Evolutionary conservation across 371 early-diverging fungal species (phyloP).

Genomic region (Apophysomyces sp.): DNA sequence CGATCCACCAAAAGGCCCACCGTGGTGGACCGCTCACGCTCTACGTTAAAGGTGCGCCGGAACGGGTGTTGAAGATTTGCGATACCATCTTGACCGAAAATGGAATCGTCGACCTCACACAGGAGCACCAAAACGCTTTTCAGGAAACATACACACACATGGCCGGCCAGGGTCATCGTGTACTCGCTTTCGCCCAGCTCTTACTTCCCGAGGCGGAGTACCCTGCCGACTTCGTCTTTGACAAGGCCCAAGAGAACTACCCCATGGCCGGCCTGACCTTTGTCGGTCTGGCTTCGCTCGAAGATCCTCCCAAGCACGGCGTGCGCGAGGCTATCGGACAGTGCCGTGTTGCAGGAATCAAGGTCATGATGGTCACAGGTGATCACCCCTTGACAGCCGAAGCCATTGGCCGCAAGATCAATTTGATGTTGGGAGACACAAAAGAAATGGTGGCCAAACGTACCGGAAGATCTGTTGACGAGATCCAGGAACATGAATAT

Average conservation of each 20-base stretch:
- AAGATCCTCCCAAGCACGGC: constrained; percentile 66
- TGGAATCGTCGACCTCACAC: constrained; percentile 15
- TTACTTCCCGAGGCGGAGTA: constrained; percentile 46
- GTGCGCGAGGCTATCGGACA: constrained; percentile 45
- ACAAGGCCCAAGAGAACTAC: constrained; percentile 1
- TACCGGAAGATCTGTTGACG: constrained; percentile 54
- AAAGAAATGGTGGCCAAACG: constrained; percentile 70
- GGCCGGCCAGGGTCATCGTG: constrained; percentile 60
- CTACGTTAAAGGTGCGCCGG: constrained; percentile 94
- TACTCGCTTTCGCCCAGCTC: constrained; percentile 49
- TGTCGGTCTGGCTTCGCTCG: constrained; percentile 61
- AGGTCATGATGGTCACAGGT: constrained; percentile 72
- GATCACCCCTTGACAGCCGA: constrained; percentile 64
- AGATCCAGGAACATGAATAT: constrained; percentile 77
- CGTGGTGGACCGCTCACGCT: constrained; percentile 67
- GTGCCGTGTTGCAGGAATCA: constrained; percentile 60
- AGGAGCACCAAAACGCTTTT: constrained; percentile 46
- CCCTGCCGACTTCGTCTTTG: constrained; percentile 17
- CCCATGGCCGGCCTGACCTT: constrained; percentile 25
- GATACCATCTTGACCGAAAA: constrained; percentile 50
- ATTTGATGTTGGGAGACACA: constrained; percentile 82
- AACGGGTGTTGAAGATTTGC: constrained; percentile 84
- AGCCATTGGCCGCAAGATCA: constrained; percentile 65
- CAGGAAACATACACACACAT: constrained; percentile 46
- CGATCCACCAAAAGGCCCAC: constrained; percentile 78